Conservation (phyloP, 2,329 filamentous ascomycete species). For the Colletotrichum lindemuthianum region DNA sequence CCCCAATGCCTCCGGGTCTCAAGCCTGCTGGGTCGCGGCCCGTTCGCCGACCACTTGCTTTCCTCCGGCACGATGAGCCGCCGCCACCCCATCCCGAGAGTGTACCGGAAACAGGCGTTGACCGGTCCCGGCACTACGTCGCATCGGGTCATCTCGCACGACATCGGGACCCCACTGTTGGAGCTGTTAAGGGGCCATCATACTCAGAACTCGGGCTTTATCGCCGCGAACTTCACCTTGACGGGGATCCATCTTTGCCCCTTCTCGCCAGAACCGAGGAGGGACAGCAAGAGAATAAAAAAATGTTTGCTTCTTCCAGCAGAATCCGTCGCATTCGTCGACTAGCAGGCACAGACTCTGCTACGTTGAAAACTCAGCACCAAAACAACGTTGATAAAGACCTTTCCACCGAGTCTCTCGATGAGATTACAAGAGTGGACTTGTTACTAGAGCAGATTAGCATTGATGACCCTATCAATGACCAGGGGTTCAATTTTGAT, state of each 20-base stretch:
- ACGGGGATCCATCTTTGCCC: constrained; percentile 53
- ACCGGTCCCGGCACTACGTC: constrained; percentile 48
- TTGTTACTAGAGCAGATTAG: neutral
- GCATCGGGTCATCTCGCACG: constrained; percentile 52
- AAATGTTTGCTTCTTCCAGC: constrained; percentile 34
- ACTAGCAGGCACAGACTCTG: constrained; percentile 10
- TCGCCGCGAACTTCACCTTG: constrained; percentile 58
- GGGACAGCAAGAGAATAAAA: constrained; percentile 54
- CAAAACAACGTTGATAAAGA: neutral
- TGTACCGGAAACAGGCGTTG: constrained; percentile 41
- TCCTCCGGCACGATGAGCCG: constrained; percentile 62
- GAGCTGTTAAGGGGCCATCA: constrained; percentile 64
- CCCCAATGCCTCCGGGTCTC: constrained; percentile 46
- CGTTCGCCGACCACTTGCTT: constrained; percentile 56
- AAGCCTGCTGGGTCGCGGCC: constrained; percentile 38
- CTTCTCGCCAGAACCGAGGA: constrained; percentile 56
- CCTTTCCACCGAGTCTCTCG: neutral
- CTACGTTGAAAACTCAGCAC: neutral
- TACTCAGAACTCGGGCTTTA: constrained; percentile 61
- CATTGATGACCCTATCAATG: constrained; percentile 2
- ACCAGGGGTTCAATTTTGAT: neutral
- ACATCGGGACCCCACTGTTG: constrained; percentile 58
- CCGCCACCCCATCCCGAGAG: constrained; percentile 48
- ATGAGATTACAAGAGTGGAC: neutral
- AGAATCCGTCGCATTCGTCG: constrained; percentile 25